Conservation (phyloP, 805 yeast species). For the Metschnikowia aberdeeniae region DNA sequence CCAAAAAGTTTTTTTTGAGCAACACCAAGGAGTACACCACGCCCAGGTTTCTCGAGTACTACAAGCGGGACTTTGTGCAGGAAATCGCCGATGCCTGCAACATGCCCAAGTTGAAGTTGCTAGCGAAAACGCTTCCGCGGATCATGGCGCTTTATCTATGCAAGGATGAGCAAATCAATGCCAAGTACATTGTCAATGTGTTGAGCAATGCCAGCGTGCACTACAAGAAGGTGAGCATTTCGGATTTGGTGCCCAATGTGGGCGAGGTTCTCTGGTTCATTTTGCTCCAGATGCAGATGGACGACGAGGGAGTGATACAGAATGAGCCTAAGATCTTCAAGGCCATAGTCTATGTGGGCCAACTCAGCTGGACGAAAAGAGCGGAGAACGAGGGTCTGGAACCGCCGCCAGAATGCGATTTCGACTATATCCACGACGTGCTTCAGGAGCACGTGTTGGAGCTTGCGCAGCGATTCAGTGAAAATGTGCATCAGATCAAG, state of each 20-base stretch:
- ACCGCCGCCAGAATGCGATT: constrained; percentile 14
- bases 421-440: constrained; percentile 24
- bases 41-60: constrained; percentile 68
- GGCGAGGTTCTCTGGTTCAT: constrained; percentile 39
- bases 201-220: constrained; percentile 51
- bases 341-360: constrained; percentile 43
- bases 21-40: constrained; percentile 71
- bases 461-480: constrained; percentile 73
- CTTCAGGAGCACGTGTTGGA: constrained; percentile 64
- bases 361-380: constrained; percentile 19
- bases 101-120: constrained; percentile 43
- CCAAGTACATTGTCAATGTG: constrained; percentile 47
- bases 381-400: constrained; percentile 3
- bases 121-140: constrained; percentile 45
- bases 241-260: constrained; percentile 33
- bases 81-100: constrained; percentile 55
- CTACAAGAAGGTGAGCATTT: constrained; percentile 30
- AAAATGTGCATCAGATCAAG: constrained; percentile 66
- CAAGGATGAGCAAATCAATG: constrained; percentile 45
- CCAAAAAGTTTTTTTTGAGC: constrained; percentile 55
- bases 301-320: constrained; percentile 25
- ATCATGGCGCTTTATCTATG: constrained; percentile 58
- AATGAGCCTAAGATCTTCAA: constrained; percentile 34
- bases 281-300: constrained; percentile 29
- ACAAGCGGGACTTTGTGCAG: constrained; percentile 58